phyloP scores from a whole-genome alignment of 164 flowering plant genomes.

The Vitis cinerea region DNA sequence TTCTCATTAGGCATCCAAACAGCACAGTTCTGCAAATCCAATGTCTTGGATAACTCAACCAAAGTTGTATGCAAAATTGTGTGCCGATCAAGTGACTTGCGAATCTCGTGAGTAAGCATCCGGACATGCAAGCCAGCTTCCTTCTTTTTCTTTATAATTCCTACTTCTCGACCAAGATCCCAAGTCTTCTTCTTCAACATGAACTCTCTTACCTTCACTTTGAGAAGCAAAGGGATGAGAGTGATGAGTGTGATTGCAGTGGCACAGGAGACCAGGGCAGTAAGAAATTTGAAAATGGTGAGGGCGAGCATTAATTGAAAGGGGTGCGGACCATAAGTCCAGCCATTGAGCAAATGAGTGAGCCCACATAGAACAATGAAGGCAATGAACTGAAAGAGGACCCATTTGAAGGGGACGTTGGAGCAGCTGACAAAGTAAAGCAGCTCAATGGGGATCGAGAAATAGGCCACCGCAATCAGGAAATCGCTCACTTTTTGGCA shows the following conservation, averaged over 20 bases:
- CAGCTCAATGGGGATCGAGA: slow-evolving; percentile 92
- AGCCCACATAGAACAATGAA: slow-evolving; percentile 95
- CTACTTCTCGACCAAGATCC: slow-evolving; percentile 91
- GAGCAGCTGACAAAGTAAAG: slow-evolving; percentile 93
- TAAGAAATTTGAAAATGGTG: slow-evolving; percentile 82
- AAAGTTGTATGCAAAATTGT: slow-evolving; percentile 86
- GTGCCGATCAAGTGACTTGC: slow-evolving; percentile 86
- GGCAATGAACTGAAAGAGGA: slow-evolving; percentile 79
- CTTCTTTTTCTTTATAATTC: slow-evolving; percentile 70
- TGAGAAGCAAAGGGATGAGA: slow-evolving; percentile 81
- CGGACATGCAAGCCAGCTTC: slow-evolving; percentile 89
- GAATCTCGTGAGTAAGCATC: slow-evolving; percentile 94
- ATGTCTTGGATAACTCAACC: slow-evolving; percentile 81
- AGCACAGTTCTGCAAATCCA: slow-evolving; percentile 82
- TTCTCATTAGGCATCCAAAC: slow-evolving; percentile 93
- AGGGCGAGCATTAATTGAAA: slow-evolving; percentile 81
- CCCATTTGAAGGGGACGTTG: slow-evolving; percentile 96
- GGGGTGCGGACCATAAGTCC: slow-evolving; percentile 79
- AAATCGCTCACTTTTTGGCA: slow-evolving; percentile 89
- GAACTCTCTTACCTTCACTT: slow-evolving; percentile 86
- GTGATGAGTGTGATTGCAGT: slow-evolving; percentile 87
- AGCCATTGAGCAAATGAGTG: slow-evolving; percentile 86
- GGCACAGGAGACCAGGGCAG: slow-evolving; percentile 92
- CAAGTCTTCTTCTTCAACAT: slow-evolving; percentile 84
- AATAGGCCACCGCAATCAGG: slow-evolving; percentile 90